These are phyloP conservation scores for Fusarium redolens DNA, from an alignment of 2,329 filamentous ascomycete genomes.

Conservation along the genomic window DNA sequence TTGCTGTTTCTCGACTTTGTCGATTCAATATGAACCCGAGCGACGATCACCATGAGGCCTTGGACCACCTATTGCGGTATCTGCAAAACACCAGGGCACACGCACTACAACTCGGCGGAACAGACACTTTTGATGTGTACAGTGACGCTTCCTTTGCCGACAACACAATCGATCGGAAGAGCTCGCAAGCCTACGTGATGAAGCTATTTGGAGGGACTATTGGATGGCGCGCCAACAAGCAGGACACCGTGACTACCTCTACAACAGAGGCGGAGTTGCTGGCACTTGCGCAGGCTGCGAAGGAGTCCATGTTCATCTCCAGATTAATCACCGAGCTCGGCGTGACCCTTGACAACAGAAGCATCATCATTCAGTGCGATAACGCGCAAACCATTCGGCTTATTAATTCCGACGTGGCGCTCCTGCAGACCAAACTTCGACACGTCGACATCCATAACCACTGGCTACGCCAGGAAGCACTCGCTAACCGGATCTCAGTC, in stretches of 20 bases:
- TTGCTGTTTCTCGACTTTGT: too few species aligned
- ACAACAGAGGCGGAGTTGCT: conserved; percentile 16
- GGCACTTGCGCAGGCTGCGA: not conserved
- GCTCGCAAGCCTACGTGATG: conserved; percentile 6
- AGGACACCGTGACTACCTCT: conserved; percentile 5
- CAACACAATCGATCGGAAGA: not conserved
- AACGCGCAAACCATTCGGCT: not conserved
- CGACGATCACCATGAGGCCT: too few species aligned
- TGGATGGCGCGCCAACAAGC: conserved; percentile 5
- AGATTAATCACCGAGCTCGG: not conserved
- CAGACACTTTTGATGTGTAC: too few species aligned
- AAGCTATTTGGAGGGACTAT: conserved; percentile 1
- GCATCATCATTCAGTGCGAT: not conserved
- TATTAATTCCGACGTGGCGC: not conserved
- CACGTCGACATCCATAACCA: conserved; percentile 4
- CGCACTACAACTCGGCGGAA: too few species aligned
- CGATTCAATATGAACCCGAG: too few species aligned
- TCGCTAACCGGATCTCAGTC: not conserved
- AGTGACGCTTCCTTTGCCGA: too few species aligned
- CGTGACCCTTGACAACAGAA: not conserved
- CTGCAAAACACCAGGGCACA: too few species aligned
- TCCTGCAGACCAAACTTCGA: not conserved
- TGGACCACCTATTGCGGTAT: too few species aligned
- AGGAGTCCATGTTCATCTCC: not conserved
- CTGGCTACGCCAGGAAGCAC: not conserved